Percentiles rank a stretch among this genome's conserved stretches.
phyloP scores from a whole-genome alignment of 805 yeast genomes.

The Ogataea paraovalis region DNA sequence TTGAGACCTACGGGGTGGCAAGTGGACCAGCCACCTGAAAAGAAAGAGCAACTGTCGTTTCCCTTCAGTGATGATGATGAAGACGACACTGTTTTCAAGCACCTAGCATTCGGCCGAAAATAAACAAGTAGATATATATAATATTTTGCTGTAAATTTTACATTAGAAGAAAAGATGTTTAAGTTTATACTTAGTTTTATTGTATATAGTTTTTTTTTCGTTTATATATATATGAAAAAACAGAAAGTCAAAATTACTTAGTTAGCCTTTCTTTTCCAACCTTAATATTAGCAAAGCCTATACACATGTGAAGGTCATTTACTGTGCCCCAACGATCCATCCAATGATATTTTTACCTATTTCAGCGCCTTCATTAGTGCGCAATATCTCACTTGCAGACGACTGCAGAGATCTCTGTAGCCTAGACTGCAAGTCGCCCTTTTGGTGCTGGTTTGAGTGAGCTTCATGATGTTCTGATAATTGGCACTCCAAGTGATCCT shows the following conservation, averaged over 20 bases:
- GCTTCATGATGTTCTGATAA: not conserved
- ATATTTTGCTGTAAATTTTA: too few species aligned
- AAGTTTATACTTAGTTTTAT: too few species aligned
- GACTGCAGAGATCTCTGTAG: conserved; percentile 27
- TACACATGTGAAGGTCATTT: not conserved
- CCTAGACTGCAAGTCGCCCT: conserved; percentile 24
- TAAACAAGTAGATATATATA: too few species aligned
- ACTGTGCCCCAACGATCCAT: conserved; percentile 33
- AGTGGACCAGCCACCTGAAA: too few species aligned
- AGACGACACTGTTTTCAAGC: too few species aligned
- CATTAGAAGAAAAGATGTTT: too few species aligned
- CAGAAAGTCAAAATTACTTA: not conserved
- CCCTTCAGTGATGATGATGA: not conserved
- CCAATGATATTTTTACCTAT: conserved; percentile 33
- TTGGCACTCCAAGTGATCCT: conserved; percentile 25
- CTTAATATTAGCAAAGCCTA: too few species aligned
- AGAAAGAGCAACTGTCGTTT: not conserved
- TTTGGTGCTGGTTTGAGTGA: not conserved
- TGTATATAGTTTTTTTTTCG: not conserved
- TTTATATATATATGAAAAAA: not conserved
- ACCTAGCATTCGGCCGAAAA: too few species aligned
- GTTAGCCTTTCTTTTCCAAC: too few species aligned
- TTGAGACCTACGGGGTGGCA: too few species aligned
- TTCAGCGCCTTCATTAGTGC: conserved; percentile 19
- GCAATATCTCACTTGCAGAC: conserved; percentile 24